Evolutionary conservation across 495 filamentous ascomycete species (phyloP).

Genomic region (Pyronema omphalodes): DNA sequence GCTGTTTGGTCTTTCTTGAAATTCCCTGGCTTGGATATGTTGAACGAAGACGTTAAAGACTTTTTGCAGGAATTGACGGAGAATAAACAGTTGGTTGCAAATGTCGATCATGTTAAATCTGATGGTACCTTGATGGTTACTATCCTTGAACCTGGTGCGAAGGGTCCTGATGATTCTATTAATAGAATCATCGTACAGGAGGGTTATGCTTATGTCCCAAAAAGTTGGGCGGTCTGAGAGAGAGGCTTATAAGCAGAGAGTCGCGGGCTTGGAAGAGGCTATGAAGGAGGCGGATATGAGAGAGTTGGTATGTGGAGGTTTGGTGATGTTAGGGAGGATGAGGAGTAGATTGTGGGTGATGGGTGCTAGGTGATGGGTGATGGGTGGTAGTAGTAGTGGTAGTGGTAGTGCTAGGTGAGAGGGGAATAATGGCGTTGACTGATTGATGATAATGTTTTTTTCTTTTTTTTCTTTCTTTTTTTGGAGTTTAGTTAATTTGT

Average conservation of each 20-base stretch:
- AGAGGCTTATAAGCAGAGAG: background rate
- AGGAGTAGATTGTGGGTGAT: too few species aligned
- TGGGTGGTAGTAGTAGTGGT: too few species aligned
- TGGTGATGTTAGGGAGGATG: constrained; percentile 84
- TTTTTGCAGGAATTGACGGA: constrained; percentile 32
- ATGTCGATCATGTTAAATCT: constrained; percentile 61
- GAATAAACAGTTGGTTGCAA: constrained; percentile 58
- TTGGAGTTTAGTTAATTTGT: too few species aligned
- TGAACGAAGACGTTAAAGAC: constrained; percentile 23
- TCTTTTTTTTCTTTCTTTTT: too few species aligned
- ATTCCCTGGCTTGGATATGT: constrained; percentile 45
- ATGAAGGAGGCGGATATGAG: constrained; percentile 59
- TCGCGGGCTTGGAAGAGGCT: constrained; percentile 26
- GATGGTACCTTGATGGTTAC: constrained; percentile 71
- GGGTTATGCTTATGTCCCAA: constrained; percentile 77
- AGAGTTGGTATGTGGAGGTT: constrained; percentile 93
- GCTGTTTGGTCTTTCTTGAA: constrained; percentile 77
- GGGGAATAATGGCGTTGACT: too few species aligned
- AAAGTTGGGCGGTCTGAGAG: constrained; percentile 46
- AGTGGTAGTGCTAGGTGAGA: too few species aligned
- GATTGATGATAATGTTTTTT: too few species aligned
- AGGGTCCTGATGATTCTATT: constrained; percentile 47
- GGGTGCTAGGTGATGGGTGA: too few species aligned
- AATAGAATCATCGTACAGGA: constrained; percentile 70
- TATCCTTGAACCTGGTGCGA: constrained; percentile 57